Percentiles rank a stretch among this genome's conserved stretches.
phyloP scores from a whole-genome alignment of 164 flowering plant genomes.

The Stephania japonica region DNA sequence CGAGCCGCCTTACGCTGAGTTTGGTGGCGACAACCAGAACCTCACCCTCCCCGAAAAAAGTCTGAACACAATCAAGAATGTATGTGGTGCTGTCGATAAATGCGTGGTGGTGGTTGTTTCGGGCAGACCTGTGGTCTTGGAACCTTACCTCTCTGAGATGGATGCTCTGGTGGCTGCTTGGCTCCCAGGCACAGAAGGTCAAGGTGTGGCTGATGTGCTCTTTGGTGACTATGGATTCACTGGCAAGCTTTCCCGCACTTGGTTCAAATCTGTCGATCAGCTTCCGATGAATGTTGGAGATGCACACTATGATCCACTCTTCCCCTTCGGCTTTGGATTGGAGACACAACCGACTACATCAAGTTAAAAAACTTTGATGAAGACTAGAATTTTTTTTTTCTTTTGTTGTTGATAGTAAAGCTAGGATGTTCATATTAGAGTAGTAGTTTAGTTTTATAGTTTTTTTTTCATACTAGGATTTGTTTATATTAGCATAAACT shows the following conservation, averaged over 20 bases:
- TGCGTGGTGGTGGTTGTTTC: slow-evolving; percentile 3
- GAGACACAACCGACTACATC: neutral
- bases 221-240: slow-evolving; percentile 8
- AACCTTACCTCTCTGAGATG: slow-evolving; percentile 1
- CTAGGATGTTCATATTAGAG: too few species aligned
- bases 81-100: neutral
- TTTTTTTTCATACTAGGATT: too few species aligned
- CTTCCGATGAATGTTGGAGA: slow-evolving; percentile 10
- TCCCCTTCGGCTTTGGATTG: slow-evolving; percentile 3
- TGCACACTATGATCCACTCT: slow-evolving; percentile 7
- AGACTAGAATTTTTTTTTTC: too few species aligned
- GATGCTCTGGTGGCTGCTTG: slow-evolving; percentile 11
- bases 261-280: slow-evolving; percentile 10
- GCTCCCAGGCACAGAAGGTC: slow-evolving; percentile 11
- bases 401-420: too few species aligned
- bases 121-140: slow-evolving; percentile 4
- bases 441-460: too few species aligned
- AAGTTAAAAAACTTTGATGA: too few species aligned
- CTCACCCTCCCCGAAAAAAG: slow-evolving; percentile 2
- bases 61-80: slow-evolving; percentile 2
- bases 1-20: slow-evolving; percentile 8
- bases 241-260: slow-evolving; percentile 8
- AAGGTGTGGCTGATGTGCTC: slow-evolving; percentile 6
- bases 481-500: too few species aligned
- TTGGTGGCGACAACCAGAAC: neutral